Percentiles rank a stretch among this genome's conserved stretches.
Evolutionary conservation across 1,284 basidiomycete species (phyloP).

Genomic region (Ustilago esculenta): DNA sequence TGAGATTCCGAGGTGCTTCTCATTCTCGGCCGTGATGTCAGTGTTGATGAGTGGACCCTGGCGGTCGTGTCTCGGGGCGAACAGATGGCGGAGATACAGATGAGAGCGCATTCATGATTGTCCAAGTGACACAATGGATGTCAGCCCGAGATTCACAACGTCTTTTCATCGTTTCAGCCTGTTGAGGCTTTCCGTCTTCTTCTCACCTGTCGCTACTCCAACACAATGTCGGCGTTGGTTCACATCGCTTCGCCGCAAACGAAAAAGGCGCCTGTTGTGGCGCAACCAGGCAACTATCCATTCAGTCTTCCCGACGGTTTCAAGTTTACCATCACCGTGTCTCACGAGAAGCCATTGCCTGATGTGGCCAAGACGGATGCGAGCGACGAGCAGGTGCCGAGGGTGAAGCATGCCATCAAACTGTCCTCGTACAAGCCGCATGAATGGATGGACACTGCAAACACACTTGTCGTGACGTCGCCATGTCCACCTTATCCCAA

Average conservation of each 20-base stretch:
- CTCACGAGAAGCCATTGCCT: constrained; percentile 16
- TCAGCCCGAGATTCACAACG: too few species aligned
- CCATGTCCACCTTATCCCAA: constrained; percentile 41
- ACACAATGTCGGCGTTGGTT: constrained; percentile 39
- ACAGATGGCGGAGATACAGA: background rate
- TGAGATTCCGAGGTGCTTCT: background rate
- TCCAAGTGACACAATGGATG: too few species aligned
- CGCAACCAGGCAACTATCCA: constrained; percentile 20
- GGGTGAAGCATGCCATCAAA: constrained; percentile 21
- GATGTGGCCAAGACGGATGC: background rate
- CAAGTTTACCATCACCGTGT: constrained; percentile 40
- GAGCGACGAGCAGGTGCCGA: constrained; percentile 4
- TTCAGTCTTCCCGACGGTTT: constrained; percentile 36
- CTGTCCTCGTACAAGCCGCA: constrained; percentile 23
- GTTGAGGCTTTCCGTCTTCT: background rate
- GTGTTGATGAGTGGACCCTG: constrained; percentile 7
- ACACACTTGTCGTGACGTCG: constrained; percentile 30
- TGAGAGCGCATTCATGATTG: too few species aligned
- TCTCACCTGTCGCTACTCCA: background rate
- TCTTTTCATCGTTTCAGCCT: too few species aligned
- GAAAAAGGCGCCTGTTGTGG: constrained; percentile 27
- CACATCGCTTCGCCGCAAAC: constrained; percentile 39
- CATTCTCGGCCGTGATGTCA: constrained; percentile 2
- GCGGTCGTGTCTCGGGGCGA: constrained; percentile 5
- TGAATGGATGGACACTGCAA: constrained; percentile 29